Conservation (phyloP, 2,329 filamentous ascomycete species). For the Ophiostoma piceae region DNA sequence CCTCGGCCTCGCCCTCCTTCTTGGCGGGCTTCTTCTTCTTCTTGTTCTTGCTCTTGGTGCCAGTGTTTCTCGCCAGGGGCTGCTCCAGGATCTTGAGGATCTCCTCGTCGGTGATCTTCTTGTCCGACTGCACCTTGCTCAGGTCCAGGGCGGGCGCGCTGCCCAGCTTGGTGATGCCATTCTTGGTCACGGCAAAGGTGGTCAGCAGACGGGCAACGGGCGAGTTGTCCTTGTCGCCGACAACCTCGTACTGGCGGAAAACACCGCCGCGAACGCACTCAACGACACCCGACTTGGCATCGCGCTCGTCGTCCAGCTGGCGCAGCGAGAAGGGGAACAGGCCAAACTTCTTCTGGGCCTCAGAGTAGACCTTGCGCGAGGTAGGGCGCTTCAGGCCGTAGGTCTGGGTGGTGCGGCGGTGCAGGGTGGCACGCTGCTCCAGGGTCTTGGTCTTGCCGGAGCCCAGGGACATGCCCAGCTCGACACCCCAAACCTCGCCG, state of each 20-base stretch:
- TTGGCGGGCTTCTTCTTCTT: constrained; percentile 61
- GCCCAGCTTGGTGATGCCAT: constrained; percentile 82
- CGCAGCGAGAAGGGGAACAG: constrained; percentile 96
- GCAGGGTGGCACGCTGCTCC: constrained; percentile 81
- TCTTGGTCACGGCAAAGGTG: constrained; percentile 95
- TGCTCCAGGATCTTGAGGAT: constrained; percentile 90
- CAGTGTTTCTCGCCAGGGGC: constrained; percentile 79
- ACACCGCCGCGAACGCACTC: constrained; percentile 93
- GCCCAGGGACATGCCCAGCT: constrained; percentile 86
- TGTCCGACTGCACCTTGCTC: constrained; percentile 83
- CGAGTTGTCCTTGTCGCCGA: constrained; percentile 84
- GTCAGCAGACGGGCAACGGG: constrained; percentile 83
- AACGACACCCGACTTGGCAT: constrained; percentile 90
- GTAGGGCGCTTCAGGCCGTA: constrained; percentile 92
- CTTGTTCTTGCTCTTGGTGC: constrained; percentile 82
- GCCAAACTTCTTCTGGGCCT: constrained; percentile 95
- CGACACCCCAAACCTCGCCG: constrained; percentile 95
- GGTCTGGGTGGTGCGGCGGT: constrained; percentile 86
- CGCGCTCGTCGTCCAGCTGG: constrained; percentile 93
- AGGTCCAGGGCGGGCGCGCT: constrained; percentile 70
- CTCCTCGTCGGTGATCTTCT: constrained; percentile 97
- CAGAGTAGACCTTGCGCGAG: constrained; percentile 85
- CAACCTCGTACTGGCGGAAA: constrained; percentile 91
- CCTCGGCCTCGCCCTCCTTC: constrained; percentile 37
- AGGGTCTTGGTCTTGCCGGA: constrained; percentile 92